Base-by-base conservation (phyloP, 352 stramenopile genomes). In the Globisporangium recalcitrans region DNA sequence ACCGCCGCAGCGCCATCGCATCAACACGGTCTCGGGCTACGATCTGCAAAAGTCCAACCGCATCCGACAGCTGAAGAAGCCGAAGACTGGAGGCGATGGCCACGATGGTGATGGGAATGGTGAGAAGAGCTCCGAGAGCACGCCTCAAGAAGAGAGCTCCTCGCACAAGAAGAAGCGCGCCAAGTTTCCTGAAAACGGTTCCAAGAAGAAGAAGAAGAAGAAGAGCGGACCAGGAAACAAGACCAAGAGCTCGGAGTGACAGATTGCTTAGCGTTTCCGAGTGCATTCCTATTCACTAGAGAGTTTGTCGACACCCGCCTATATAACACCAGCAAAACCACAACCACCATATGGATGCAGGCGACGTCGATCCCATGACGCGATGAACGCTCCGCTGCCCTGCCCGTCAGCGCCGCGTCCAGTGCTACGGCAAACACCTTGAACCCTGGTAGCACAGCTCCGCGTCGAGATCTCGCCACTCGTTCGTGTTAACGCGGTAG, bases 11-110 rank as follows among this genome's bases (percentile, higher is more conserved):
- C 84, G 86, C 11, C 73, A 83, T 27, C 86, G 82, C 42, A 93
- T 95, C 67, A 91, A 84, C 58, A 95, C 86, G 0, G 83, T 95
- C 16, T 95, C 86, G 2, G 86, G 84, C 44, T 95, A 93, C 61
- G 86, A 95, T 53, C 63, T 95, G n/a, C 77, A 95, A 62, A 93
- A 92, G 70, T 70, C 79, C 49, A 80, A 93, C 59, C 89, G 82
- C 38, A 47, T 81, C 21, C 70, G 75, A 42, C 74, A 89, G 64
- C 74, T 83, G 44, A 87, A 88, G 34, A 63, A 42, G 9, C n/a
- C 31, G 16, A 42, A 47, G 22, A 24, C 51, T n/a, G 40, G 21
- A 21, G 24, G 21, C 10, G 46, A 7, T 10, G 52, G 46, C 24
- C n/a, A 57, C 24, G 31, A 31, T 8, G 21, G 29, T 10, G 29